phyloP scores from a whole-genome alignment of 345 rosid species.

The Populus simonii region DNA sequence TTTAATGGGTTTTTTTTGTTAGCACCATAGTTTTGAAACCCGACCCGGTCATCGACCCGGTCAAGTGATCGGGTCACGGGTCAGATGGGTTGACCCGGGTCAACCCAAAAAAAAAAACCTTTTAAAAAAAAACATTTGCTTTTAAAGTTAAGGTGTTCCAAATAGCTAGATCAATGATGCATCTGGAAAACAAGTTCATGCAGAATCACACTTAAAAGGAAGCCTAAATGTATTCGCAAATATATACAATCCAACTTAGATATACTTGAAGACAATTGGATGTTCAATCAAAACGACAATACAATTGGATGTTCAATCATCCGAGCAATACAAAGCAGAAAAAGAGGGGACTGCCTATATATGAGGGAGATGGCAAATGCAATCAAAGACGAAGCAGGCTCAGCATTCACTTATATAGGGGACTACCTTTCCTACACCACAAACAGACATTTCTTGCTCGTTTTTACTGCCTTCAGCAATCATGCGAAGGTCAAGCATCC shows the following conservation, averaged over 20 bases:
- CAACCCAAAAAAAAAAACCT: no score
- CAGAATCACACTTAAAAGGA: neutral
- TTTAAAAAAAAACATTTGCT: no score
- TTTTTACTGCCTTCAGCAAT: constrained; percentile 96
- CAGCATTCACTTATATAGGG: neutral
- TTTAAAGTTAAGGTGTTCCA: constrained; percentile 89
- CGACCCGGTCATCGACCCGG: no score
- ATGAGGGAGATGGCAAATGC: neutral
- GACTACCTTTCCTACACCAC: constrained; percentile 70
- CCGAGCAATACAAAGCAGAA: neutral
- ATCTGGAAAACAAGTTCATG: constrained; percentile 37
- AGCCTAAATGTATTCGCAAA: neutral
- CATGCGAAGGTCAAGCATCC: constrained; percentile 96
- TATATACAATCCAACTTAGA: no score
- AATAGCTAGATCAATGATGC: constrained; percentile 91
- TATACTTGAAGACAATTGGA: constrained; percentile 8
- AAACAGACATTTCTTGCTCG: constrained; percentile 88
- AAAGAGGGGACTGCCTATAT: neutral
- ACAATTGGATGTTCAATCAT: constrained; percentile 9
- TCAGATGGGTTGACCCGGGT: no score
- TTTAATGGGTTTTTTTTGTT: no score
- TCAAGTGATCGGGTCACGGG: no score
- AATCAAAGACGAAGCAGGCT: neutral
- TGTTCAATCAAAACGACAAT: no score
- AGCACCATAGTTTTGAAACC: no score